Percentiles rank a stretch among this genome's conserved stretches.
Conservation (phyloP, 2,329 filamentous ascomycete species). For the Pseudocercospora fijiensis region DNA sequence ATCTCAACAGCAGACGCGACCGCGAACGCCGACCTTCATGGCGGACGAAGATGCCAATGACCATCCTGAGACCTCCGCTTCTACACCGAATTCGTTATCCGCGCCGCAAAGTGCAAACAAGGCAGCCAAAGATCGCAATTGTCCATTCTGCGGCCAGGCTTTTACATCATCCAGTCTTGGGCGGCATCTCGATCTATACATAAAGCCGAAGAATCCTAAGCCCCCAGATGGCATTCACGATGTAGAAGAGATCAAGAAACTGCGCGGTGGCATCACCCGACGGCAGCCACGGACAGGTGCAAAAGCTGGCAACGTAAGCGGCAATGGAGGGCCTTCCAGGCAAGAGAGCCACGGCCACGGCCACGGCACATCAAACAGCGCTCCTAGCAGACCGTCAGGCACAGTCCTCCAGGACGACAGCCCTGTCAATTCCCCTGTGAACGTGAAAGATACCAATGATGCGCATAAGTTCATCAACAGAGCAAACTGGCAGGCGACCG, state of each 20-base stretch:
- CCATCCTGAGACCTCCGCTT: constrained; percentile 28
- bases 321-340: constrained; percentile 12
- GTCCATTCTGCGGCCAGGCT: constrained; percentile 81
- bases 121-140: constrained; percentile 78
- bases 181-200: constrained; percentile 89
- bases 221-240: constrained; percentile 82
- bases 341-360: constrained; percentile 5
- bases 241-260: constrained; percentile 80
- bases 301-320: constrained; percentile 23
- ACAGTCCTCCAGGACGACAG: constrained; percentile 8
- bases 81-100: constrained; percentile 27
- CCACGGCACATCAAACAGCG: constrained; percentile 4
- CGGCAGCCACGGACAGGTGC: constrained; percentile 66
- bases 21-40: constrained; percentile 1
- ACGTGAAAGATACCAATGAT: constrained; percentile 18
- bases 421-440: constrained; percentile 26
- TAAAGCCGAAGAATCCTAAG: constrained; percentile 90
- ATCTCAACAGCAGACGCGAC: not conserved
- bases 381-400: not conserved
- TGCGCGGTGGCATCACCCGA: constrained; percentile 82
- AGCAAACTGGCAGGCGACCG: constrained; percentile 72
- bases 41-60: constrained; percentile 20
- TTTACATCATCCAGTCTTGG: constrained; percentile 94
- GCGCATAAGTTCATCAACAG: constrained; percentile 52
- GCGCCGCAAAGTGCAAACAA: constrained; percentile 25